Percentiles rank a stretch among this genome's conserved stretches.
Conservation (phyloP, 495 filamentous ascomycete genomes). For the Oleoguttula mirabilis region DNA sequence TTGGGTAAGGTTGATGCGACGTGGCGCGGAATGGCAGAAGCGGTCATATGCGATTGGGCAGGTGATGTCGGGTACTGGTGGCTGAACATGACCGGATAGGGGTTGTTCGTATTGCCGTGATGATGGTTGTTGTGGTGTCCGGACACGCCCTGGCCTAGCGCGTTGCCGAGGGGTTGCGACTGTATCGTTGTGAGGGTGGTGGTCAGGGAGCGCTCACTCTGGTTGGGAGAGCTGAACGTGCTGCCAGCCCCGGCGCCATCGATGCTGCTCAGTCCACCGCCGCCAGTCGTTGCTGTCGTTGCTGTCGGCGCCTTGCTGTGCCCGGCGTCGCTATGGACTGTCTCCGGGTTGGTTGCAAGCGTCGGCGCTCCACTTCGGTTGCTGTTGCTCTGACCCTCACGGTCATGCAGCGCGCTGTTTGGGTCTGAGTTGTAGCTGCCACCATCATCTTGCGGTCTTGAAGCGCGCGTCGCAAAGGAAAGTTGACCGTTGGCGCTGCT, state of each 20-base stretch:
- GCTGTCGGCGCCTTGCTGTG: conserved; percentile 68
- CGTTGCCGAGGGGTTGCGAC: conserved; percentile 60
- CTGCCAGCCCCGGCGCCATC: conserved; percentile 58
- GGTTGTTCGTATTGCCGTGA: conserved; percentile 19
- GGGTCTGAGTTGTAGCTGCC: conserved; percentile 24
- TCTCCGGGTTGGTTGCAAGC: conserved; percentile 66
- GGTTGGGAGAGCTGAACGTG: conserved; percentile 88
- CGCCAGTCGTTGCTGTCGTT: conserved; percentile 49
- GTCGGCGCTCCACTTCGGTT: conserved; percentile 66
- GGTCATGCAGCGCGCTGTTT: conserved; percentile 19
- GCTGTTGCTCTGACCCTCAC: conserved; percentile 39
- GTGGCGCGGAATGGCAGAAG: conserved; percentile 68
- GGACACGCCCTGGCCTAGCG: conserved; percentile 34
- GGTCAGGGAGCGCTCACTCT: conserved; percentile 80
- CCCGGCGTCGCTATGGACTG: conserved; percentile 58
- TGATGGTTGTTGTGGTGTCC: conserved; percentile 35
- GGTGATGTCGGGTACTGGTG: conserved; percentile 72
- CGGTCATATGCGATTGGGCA: conserved; percentile 35
- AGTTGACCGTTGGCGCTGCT: conserved; percentile 42
- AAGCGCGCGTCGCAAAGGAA: conserved; percentile 31
- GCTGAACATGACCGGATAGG: conserved; percentile 59
- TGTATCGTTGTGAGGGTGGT: conserved; percentile 96
- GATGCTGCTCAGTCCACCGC: conserved; percentile 50
- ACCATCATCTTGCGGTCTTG: conserved; percentile 14
- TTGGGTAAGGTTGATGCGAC: conserved; percentile 52